phyloP scores from a whole-genome alignment of 495 filamentous ascomycete genomes.

The Xylaria venustula region DNA sequence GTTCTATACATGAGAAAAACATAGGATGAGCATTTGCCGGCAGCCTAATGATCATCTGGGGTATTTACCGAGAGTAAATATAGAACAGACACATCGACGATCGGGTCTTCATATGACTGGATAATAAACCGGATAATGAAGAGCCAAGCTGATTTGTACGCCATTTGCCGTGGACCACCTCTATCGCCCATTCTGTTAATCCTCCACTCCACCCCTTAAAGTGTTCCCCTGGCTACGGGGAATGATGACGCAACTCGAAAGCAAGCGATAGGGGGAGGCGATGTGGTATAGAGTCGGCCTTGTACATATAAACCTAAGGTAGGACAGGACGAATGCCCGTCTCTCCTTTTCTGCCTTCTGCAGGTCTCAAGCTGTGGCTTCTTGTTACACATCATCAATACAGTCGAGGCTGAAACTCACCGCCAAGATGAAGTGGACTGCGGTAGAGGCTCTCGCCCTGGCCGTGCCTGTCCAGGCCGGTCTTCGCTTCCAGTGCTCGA shows the following conservation, averaged over 20 bases:
- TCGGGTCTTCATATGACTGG: conserved; percentile 4
- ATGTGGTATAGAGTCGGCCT: not conserved
- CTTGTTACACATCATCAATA: not conserved
- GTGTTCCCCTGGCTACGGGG: not conserved
- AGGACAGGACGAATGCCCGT: not conserved
- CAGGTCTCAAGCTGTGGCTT: not conserved
- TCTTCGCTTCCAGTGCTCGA: conserved; percentile 52
- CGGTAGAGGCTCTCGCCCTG: conserved; percentile 34
- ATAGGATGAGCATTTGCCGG: conserved; percentile 1
- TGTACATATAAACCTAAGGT: not conserved
- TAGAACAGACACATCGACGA: not conserved
- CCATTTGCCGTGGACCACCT: conserved; percentile 8
- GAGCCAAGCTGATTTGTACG: conserved; percentile 8
- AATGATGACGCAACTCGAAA: not conserved
- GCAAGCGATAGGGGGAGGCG: not conserved
- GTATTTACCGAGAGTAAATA: conserved; percentile 7
- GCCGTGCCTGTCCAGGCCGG: conserved; percentile 42
- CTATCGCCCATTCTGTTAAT: conserved; percentile 6
- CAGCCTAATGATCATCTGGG: not conserved
- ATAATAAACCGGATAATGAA: conserved; percentile 14
- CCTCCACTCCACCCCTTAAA: not conserved
- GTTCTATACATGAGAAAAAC: not conserved
- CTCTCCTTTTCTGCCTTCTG: not conserved
- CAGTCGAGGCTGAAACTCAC: not conserved
- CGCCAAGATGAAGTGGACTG: conserved; percentile 45